Base-by-base conservation (phyloP, 2,329 filamentous ascomycete genomes). In the Colletotrichum sojae region DNA sequence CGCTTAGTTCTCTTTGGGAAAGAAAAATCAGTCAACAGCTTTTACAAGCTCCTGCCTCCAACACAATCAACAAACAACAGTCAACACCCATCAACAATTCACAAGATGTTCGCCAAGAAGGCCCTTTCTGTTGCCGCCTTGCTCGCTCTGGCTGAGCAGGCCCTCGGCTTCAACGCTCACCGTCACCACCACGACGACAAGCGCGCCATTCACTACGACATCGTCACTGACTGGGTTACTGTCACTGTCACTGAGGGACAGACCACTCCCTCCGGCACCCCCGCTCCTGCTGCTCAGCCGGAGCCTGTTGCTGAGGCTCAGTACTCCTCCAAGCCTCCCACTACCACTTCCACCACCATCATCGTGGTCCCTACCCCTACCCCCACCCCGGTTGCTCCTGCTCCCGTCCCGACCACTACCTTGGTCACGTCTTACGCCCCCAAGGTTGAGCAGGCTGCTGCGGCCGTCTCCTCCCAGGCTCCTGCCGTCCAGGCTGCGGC, bases 51-150 rank as follows among this genome's bases (percentile, higher is more conserved):
- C 48, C 16, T 60, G 18, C 40, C 62, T 60, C 36, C 31, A 10
- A 36, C 31, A 36, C 31, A 51, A 18, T 25, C 46, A 57, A 51
- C 63, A 45, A 18, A 52, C 56, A 49, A 58, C 53, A 46, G 16
- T 18, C 46, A 57, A n/a, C 60, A 65, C 57, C 55, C 65, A 66
- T 71, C 54, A 55, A 64, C 71, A 70, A 67, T 40, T 58, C 18
- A 70, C 77, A 81, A 70, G 18, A 86, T 86, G 84, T 77, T 80
- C 71, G 74, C 78, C 75, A 85, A 83, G 73, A 78, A 74, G 59
- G 72, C 83, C 74, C 68, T 84, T 67, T 76, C 81, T 64, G 69
- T 79, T 67, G 74, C 86, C 66, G 80, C 81, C 62, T 83, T 82
- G 62, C 78, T 82, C 64, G 78, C 82, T 67, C 78, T 87, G 54